A percentile compares a stretch with the other conserved stretches of the same genome.
phyloP scores from a whole-genome alignment of 306 rosid species.

The Quercus glauca region DNA sequence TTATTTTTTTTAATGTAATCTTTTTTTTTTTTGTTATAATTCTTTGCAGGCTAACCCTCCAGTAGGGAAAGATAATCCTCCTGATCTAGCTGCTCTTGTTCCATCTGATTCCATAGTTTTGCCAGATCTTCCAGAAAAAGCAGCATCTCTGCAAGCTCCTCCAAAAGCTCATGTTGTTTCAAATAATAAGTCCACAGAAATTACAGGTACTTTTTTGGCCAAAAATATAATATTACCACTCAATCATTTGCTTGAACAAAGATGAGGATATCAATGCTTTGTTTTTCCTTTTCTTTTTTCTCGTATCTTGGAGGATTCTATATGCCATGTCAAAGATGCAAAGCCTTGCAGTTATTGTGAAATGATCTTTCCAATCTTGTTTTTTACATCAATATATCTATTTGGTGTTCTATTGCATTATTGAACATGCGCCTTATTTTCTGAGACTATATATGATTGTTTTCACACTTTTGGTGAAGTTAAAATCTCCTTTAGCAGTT shows the following conservation, averaged over 20 bases:
- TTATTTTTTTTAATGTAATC: constrained; percentile 9
- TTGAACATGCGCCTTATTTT: not conserved
- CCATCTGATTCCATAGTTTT: constrained; percentile 49
- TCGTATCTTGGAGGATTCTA: not conserved
- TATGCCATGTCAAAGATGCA: not conserved
- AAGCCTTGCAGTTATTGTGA: not conserved
- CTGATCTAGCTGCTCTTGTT: constrained; percentile 85
- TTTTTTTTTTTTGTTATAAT: constrained; percentile 3
- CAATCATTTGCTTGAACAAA: constrained; percentile 9
- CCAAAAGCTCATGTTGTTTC: constrained; percentile 36
- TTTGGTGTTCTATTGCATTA: not conserved
- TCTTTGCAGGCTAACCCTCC: constrained; percentile 72
- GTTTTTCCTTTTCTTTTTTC: not conserved
- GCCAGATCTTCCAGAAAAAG: constrained; percentile 55
- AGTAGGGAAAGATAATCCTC: constrained; percentile 92
- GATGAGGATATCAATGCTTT: not conserved
- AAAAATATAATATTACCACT: constrained; percentile 3
- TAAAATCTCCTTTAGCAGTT: not conserved
- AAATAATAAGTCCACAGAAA: constrained; percentile 26
- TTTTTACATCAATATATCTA: not conserved
- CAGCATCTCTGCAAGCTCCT: constrained; percentile 40
- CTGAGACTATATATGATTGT: not conserved
- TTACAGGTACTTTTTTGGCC: constrained; percentile 42
- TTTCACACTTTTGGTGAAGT: not conserved
- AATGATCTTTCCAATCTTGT: not conserved